Base-by-base conservation (phyloP, 306 rosid species). In the Comarum palustre region DNA sequence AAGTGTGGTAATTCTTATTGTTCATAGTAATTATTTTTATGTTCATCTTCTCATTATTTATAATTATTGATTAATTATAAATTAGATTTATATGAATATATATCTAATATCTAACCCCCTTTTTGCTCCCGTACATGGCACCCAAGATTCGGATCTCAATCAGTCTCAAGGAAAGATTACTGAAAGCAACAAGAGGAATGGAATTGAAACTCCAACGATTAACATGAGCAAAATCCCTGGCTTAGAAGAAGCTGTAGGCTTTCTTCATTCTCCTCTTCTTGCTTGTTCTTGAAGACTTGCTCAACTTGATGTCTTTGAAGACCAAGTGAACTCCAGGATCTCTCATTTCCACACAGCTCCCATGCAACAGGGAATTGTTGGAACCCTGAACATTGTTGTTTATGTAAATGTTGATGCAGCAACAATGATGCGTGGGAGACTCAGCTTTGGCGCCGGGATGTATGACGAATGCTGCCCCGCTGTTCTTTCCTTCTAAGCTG, bases 301-400 rank as follows among this genome's bases (percentile, higher is more conserved):
- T 39, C 52, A 76, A 24, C 79, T 79, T 79, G 54, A 74, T 22
- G 24, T 76, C 83, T 58, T 76, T 82, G 62, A 86, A 69, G 77
- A 12, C 60, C 38, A 86, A 72, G 66, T 45, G 29, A 65, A 86
- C 90, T 74, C 88, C 90, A 1, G 86, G 83, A 69, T 82, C 84
- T 73, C 79, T 79, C 86, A 81, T 81, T 20, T 75, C 72, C 45
- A 84, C 73, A 50, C 52, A 68, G 70, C 86, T 81, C 54, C 34
- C 81, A 39, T 75, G 32, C 81, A 84, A 38, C 42, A 72, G 25
- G 19, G 90, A 81, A 50, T 83, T 77, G 46, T 64, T 81, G 22
- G 80, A 73, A 5, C 83, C 90, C 29, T 84, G 88, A 48, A 84
- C 39, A 57, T 86, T 86, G 84, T 69, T 86, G 83, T 86, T 84